A percentile compares a stretch with the other conserved stretches of the same genome.
phyloP scores from a whole-genome alignment of 1,139 yeast genomes.

The Debaryomyces sp. region DNA sequence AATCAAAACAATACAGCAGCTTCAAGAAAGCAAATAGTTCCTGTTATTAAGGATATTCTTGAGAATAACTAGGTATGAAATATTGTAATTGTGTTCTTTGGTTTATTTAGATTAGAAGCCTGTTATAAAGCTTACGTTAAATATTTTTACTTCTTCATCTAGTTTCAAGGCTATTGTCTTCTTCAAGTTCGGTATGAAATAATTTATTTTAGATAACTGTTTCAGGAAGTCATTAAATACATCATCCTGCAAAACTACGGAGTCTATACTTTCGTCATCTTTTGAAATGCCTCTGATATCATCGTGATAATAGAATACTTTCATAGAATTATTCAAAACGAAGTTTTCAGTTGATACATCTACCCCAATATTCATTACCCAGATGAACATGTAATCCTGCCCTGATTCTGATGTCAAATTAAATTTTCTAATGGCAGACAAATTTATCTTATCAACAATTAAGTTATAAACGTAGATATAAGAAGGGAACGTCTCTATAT shows the following conservation, averaged over 20 bases:
- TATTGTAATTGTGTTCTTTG: neutral
- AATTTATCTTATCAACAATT: conserved; percentile 48
- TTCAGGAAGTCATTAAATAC: conserved; percentile 28
- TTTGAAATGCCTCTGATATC: conserved; percentile 15
- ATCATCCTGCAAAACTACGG: conserved; percentile 28
- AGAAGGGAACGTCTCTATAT: conserved; percentile 30
- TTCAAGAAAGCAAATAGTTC: conserved; percentile 88
- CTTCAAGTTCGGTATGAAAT: conserved; percentile 32
- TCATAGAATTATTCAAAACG: conserved; percentile 34
- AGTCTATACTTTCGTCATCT: conserved; percentile 38
- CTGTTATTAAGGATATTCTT: conserved; percentile 45
- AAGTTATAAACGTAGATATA: conserved; percentile 40
- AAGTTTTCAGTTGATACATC: conserved; percentile 24
- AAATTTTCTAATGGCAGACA: conserved; percentile 48
- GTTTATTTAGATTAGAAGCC: conserved; percentile 5
- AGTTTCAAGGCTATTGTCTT: conserved; percentile 20
- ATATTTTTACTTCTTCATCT: conserved; percentile 21
- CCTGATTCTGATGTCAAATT: conserved; percentile 67
- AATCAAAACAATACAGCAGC: conserved; percentile 61
- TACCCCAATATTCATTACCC: conserved; percentile 61
- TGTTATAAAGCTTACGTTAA: conserved; percentile 26
- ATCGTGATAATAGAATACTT: conserved; percentile 39
- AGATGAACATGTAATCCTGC: conserved; percentile 62
- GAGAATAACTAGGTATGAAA: conserved; percentile 17
- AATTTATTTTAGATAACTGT: conserved; percentile 27